Conservation (phyloP, 257 asterid species). For the Primulina eburnea region DNA sequence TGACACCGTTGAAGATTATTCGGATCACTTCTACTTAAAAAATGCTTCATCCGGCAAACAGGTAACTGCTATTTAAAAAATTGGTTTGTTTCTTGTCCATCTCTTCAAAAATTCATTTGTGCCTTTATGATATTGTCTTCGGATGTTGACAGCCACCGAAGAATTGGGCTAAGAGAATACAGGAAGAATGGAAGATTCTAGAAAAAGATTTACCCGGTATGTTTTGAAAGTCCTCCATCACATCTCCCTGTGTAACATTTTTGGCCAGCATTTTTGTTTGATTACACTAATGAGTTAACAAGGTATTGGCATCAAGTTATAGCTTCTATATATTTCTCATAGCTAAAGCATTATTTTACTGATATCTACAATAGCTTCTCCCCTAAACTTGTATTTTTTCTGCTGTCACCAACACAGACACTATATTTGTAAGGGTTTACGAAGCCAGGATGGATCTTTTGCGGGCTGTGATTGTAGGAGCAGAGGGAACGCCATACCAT, state of each 20-base stretch:
- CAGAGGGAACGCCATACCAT: conserved; percentile 97
- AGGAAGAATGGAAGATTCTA: conserved; percentile 89
- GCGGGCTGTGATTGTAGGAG: conserved; percentile 90
- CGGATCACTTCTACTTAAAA: conserved; percentile 58
- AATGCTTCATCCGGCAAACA: conserved; percentile 37
- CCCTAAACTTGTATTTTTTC: conserved; percentile 15
- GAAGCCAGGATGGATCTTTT: conserved; percentile 91
- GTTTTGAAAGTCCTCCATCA: conserved; percentile 2
- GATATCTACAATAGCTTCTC: neutral
- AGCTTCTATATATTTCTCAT: neutral
- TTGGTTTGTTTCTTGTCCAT: conserved; percentile 13
- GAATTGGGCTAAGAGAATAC: conserved; percentile 84
- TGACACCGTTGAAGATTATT: conserved; percentile 66
- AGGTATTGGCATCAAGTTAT: neutral
- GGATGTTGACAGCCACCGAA: conserved; percentile 50
- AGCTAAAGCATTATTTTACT: neutral
- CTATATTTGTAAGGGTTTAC: conserved; percentile 76
- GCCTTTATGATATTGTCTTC: conserved; percentile 13
- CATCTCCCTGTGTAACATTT: neutral
- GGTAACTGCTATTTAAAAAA: conserved; percentile 34
- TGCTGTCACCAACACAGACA: conserved; percentile 46
- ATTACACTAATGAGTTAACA: conserved; percentile 11
- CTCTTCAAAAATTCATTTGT: conserved; percentile 7
- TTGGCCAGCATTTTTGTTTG: conserved; percentile 1
- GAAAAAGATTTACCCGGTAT: conserved; percentile 86